Evolutionary conservation across 176 grass and related monocot species (phyloP), one percentile per base, ranked within the genome.

Genomic region (Areca catechu): DNA sequence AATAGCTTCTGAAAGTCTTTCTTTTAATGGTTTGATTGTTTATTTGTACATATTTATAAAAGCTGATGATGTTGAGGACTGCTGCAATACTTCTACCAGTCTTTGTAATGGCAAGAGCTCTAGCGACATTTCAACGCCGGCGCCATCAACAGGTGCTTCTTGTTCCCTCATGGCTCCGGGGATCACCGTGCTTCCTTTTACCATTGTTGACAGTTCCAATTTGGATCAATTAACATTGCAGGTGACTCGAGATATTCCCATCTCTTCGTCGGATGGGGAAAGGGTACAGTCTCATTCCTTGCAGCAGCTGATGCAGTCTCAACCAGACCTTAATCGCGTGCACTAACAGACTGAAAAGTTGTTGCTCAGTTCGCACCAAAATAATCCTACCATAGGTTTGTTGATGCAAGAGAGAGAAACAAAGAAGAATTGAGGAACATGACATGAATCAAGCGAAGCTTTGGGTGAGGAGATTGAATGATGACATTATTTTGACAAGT

Each of bases 31-130:
- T 14, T 22, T 56, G 20, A 57, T 49, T 12, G 43, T 29, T 24
- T 70, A 47, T 3, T 54, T 30, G 53, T 67, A 1, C 19, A 24
- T 56, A 62, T 29, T 71, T 55, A 1, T 20, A 65, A 53, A 30
- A 94, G 89, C 74, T 94, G 19, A 74, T 94, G 27, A 63, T 88
- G 54, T 57, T 94, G 74, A 75, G 89, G 63, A 86, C 79, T 2
- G 74, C 80, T 0, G 89, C 80, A 15, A 69, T 94, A 27, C 60
- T 94, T n/a, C 84, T 94, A 18, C 89, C 89, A 5, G 77, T 94
- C 56, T 49, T 81, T 22, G 77, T 94, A 22, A 84, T 94, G 67
- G 84, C 75, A 62, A 79, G 74, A 79, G 84, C 84, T 47, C 1
- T 88, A n/a, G 61, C 74, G 4, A 75, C 58, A 15, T 84, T 88